Evolutionary conservation across 2,329 filamentous ascomycete genomes (phyloP), one percentile per base, ranked within the genome.

Genomic region (Sclerotinia nivalis): DNA sequence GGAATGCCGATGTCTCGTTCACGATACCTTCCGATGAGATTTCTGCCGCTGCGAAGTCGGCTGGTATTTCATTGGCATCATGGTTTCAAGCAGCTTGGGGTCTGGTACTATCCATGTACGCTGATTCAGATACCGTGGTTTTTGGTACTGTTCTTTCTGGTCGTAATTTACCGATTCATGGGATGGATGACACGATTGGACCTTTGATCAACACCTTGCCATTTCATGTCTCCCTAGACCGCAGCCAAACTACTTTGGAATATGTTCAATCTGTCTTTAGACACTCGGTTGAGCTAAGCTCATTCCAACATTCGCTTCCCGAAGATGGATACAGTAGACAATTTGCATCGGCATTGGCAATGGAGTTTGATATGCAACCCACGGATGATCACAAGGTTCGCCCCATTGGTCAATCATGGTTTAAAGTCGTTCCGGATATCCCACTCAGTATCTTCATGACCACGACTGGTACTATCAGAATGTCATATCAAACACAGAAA

Each of bases 11-110:
- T 20, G 25, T 54, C 12, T 55, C 45, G 54, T 56, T 64, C 59
- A 18, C 69, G 60, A 37, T 73, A 71, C 58, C 54, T 25, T 54
- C 69, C 13, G 62, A 52, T 31, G 47, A 65, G 34, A 65, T 65
- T 40, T 50, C 61, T 7, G 47, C 37, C 18, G 61, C 61, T 28
- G 61, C 61, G 0, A 52, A 49, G 28, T 47, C 34, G 20, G 55
- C n/a, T 40, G 69, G 62, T 59, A 69, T 69, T 31, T 59, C 66
- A 34, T 56, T 55, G 25, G 58, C 66, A 2, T 45, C 68, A 1
- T 47, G 77, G 20, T 77, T 77, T 45, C 73, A 78, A 59, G 78
- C 78, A 4, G 81, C 80, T 1, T 83, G 81, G 81, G 79, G 75
- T 0, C 47, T 83, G 2, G 67, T 74, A 8, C 65, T 82, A 2